Conservation (phyloP, 2,329 filamentous ascomycete species). For the Fonsecaea nubica region DNA sequence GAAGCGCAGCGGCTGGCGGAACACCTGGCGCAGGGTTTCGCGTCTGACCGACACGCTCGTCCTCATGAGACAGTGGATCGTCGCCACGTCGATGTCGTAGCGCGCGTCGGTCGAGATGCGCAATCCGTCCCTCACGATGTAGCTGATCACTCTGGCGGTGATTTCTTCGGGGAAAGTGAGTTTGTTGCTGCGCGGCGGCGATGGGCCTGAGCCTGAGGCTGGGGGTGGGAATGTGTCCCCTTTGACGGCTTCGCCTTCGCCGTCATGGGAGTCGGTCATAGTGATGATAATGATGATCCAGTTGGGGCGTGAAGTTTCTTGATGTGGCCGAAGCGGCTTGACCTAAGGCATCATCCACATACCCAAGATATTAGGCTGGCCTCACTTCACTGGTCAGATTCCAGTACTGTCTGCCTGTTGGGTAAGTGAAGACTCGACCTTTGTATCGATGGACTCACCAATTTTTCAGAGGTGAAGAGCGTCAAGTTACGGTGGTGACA, state of each 20-base stretch:
- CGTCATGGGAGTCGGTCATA: not conserved
- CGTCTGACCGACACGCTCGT: not conserved
- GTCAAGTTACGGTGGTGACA: not conserved
- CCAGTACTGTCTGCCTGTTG: too few species aligned
- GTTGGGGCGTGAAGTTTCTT: too few species aligned
- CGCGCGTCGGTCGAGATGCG: not conserved
- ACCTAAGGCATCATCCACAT: too few species aligned
- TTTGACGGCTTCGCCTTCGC: too few species aligned
- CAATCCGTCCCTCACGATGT: not conserved
- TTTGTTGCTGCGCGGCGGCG: too few species aligned
- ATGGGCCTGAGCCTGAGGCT: too few species aligned
- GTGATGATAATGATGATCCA: not conserved
- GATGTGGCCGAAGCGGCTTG: too few species aligned
- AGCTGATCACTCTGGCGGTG: not conserved
- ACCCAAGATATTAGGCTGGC: too few species aligned
- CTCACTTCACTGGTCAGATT: not conserved
- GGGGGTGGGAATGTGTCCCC: too few species aligned
- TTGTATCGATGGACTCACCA: too few species aligned
- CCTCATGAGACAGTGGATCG: not conserved
- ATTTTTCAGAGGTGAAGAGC: not conserved
- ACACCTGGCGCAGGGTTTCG: not conserved
- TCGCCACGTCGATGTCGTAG: not conserved
- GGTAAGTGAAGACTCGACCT: too few species aligned
- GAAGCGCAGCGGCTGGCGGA: conserved; percentile 2
- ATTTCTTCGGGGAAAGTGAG: not conserved